Conservation (phyloP, 2,329 filamentous ascomycete genomes). For the Alternaria dauci region DNA sequence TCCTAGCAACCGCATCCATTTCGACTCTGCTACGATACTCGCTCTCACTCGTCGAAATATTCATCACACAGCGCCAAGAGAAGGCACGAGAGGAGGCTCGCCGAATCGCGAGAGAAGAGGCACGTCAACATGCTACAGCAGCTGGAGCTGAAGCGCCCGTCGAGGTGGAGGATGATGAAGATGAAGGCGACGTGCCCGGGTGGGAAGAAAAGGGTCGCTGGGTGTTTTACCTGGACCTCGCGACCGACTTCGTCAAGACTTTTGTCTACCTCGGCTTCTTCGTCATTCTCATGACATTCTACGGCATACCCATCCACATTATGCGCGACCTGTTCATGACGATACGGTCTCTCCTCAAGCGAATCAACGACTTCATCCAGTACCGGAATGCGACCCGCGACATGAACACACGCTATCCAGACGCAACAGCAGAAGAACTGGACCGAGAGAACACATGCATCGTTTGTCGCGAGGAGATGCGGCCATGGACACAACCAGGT, state of each 20-base stretch:
- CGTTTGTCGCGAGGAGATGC: slow-evolving; percentile 97
- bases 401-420: slow-evolving; percentile 90
- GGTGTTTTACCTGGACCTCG: slow-evolving; percentile 85
- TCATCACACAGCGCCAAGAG: slow-evolving; percentile 78
- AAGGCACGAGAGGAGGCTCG: slow-evolving; percentile 61
- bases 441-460: slow-evolving; percentile 91
- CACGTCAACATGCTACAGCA: slow-evolving; percentile 66
- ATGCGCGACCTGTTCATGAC: slow-evolving; percentile 96
- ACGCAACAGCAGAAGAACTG: slow-evolving; percentile 88
- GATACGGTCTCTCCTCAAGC: slow-evolving; percentile 86
- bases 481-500: slow-evolving; percentile 70
- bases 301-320: slow-evolving; percentile 95
- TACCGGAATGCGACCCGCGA: slow-evolving; percentile 92
- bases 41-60: slow-evolving; percentile 79
- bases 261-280: slow-evolving; percentile 92
- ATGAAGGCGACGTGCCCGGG: slow-evolving; percentile 92
- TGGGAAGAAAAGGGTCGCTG: slow-evolving; percentile 97
- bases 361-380: slow-evolving; percentile 85
- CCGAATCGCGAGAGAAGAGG: slow-evolving; percentile 64
- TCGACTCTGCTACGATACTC: slow-evolving; percentile 82
- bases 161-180: slow-evolving; percentile 75
- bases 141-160: slow-evolving; percentile 50
- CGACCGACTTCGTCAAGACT: slow-evolving; percentile 90
- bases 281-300: slow-evolving; percentile 89
- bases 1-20: slow-evolving; percentile 79